Evolutionary conservation across 345 rosid genomes (phyloP).

Genomic region (Sonneratia caseolaris): DNA sequence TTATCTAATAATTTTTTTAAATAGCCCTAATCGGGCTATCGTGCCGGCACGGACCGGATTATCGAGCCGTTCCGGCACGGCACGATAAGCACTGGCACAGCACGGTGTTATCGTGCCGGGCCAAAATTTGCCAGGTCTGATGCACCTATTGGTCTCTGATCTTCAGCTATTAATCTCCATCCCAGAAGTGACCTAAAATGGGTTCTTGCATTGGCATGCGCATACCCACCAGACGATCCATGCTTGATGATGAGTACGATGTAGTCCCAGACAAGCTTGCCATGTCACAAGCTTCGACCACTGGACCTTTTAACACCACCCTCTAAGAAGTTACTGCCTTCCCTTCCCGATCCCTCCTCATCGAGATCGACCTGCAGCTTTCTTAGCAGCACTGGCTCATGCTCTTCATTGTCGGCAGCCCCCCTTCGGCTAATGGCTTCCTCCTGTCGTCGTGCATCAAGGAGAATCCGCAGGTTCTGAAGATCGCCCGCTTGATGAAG

Average conservation of each 20-base stretch:
- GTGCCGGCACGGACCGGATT: too few species aligned
- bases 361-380: slow-evolving; percentile 24
- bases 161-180: neutral
- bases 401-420: slow-evolving; percentile 11
- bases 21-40: too few species aligned
- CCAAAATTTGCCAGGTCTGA: too few species aligned
- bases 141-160: neutral
- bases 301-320: slow-evolving; percentile 9
- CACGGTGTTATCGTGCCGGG: too few species aligned
- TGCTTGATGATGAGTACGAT: neutral
- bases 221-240: slow-evolving; percentile 31
- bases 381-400: slow-evolving; percentile 31
- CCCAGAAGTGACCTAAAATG: slow-evolving; percentile 22
- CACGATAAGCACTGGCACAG: too few species aligned
- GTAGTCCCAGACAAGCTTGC: slow-evolving; percentile 59
- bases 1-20: too few species aligned
- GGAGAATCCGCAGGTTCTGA: slow-evolving; percentile 63
- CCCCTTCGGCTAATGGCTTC: slow-evolving; percentile 45
- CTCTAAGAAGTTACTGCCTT: slow-evolving; percentile 32
- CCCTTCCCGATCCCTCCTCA: slow-evolving; percentile 24
- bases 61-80: too few species aligned
- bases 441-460: slow-evolving; percentile 65
- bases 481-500: slow-evolving; percentile 48
- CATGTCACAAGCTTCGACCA: slow-evolving; percentile 23
- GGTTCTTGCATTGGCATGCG: slow-evolving; percentile 82